Evolutionary conservation across 1,139 yeast species (phyloP).

Genomic region (Citeromyces hawaiiensis): DNA sequence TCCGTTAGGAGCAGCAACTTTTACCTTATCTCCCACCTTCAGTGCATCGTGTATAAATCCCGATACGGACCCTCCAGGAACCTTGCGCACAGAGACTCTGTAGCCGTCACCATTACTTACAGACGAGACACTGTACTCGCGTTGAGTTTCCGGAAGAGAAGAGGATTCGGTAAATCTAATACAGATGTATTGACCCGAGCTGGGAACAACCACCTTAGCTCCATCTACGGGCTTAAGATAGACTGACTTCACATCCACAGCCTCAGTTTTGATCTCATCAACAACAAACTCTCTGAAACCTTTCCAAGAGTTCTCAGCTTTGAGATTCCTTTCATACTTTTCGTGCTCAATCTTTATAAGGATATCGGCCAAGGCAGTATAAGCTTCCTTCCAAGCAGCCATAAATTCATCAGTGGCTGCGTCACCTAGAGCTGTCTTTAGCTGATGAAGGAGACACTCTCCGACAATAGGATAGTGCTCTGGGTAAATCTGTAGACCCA

Average conservation of each 20-base stretch:
- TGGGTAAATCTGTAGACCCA: conserved; percentile 46
- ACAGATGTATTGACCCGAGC: conserved; percentile 53
- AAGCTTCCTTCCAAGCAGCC: conserved; percentile 57
- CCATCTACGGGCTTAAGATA: conserved; percentile 36
- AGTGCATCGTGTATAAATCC: conserved; percentile 33
- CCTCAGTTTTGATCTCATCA: conserved; percentile 27
- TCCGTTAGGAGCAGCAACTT: conserved; percentile 50
- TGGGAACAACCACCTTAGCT: conserved; percentile 19
- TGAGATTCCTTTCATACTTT: conserved; percentile 20
- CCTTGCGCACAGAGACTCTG: conserved; percentile 40
- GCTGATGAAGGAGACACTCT: conserved; percentile 34
- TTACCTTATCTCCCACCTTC: conserved; percentile 33
- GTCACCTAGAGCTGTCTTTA: conserved; percentile 41
- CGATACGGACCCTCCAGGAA: conserved; percentile 40
- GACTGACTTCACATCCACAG: conserved; percentile 23
- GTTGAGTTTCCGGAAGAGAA: conserved; percentile 21
- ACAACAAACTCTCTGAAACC: conserved; percentile 43
- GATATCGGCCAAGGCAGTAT: conserved; percentile 47
- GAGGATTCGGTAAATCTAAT: conserved; percentile 25
- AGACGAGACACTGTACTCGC: conserved; percentile 41
- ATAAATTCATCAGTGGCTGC: conserved; percentile 43
- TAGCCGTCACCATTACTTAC: conserved; percentile 20
- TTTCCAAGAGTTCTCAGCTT: conserved; percentile 26
- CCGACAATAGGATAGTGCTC: conserved; percentile 62
- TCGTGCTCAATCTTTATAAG: conserved; percentile 42